Evolutionary conservation across 345 rosid genomes (phyloP), one percentile per base, ranked within the genome.

Genomic region (Clausena lansium): DNA sequence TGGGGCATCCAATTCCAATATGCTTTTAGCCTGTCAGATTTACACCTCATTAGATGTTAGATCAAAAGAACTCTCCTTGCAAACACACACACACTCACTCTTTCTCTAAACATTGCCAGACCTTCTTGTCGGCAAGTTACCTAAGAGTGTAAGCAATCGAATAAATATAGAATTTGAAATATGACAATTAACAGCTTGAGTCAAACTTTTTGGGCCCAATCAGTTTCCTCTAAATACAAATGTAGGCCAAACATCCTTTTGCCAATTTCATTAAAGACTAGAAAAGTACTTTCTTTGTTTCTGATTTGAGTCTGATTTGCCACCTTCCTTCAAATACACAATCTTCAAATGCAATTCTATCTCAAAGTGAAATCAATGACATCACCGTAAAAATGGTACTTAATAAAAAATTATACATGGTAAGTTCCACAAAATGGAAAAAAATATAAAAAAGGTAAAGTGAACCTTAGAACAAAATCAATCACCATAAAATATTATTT

Each of bases 31-130:
- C 28, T 11, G 20, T 33, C 25, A 73, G 36, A 35, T 59, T 73
- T 38, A 73, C 55, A 15, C 2, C 65, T 36, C 28, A 13, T 10
- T 13, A 45, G 50, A 45, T 45, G 50, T 36, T 58, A 58, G 7
- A 55, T 36, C 25, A 73, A 70, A 73, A 36, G 76, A 58, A 39
- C 20, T n/a, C 9, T 39, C 30, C 28, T 38, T 7, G 47, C 32
- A n/a, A n/a, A n/a, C n/a, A n/a, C n/a, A n/a, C n/a, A n/a, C n/a
- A 35, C 76, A 24, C 32, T 15, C 38, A 54, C 75, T 20, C 75
- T 55, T 17, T 35, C 8, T n/a, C 70, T 35, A 35, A 55, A 35
- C 9, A 67, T 67, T 6, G 5, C 19, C 36, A 5, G 5, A 70
- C 59, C 24, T 50, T 28, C 60, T 70, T 3, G 24, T 70, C 25